A percentile compares a stretch with the other conserved stretches of the same genome.
These are phyloP conservation scores for Hamigera avellanea DNA, from an alignment of 495 filamentous ascomycete genomes.

Conservation along the genomic window DNA sequence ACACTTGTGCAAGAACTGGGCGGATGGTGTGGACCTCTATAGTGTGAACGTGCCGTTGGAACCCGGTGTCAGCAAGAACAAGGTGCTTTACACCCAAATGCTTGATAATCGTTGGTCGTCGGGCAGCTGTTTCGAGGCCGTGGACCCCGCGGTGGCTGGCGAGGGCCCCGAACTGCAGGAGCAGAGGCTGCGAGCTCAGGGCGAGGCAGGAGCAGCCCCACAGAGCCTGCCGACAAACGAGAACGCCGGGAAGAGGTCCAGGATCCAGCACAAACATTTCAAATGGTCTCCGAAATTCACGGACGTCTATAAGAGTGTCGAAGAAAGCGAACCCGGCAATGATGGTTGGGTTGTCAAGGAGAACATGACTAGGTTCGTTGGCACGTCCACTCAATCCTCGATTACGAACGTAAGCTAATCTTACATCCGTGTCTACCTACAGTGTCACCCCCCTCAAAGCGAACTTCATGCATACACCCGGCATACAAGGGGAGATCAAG, in stretches of 20 bases:
- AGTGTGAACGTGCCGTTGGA: slow-evolving; percentile 77
- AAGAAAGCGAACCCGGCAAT: slow-evolving; percentile 68
- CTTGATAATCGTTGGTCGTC: slow-evolving; percentile 77
- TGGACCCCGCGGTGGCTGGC: slow-evolving; percentile 34
- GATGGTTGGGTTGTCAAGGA: slow-evolving; percentile 92
- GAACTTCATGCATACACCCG: slow-evolving; percentile 77
- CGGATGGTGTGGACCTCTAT: slow-evolving; percentile 64
- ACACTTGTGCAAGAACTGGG: slow-evolving; percentile 66
- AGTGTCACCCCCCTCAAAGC: slow-evolving; percentile 87
- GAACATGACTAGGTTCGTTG: slow-evolving; percentile 70
- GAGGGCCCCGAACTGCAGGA: slow-evolving; percentile 41
- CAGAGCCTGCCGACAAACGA: slow-evolving; percentile 4
- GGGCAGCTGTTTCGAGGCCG: slow-evolving; percentile 74
- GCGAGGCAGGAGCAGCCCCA: slow-evolving; percentile 32
- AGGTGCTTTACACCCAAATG: slow-evolving; percentile 69
- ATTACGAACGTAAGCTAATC: too few relatives aligned
- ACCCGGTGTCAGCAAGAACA: slow-evolving; percentile 50
- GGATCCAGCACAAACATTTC: slow-evolving; percentile 71
- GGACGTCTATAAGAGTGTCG: slow-evolving; percentile 76
- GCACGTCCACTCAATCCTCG: too few relatives aligned
- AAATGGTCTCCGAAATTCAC: slow-evolving; percentile 83
- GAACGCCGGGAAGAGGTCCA: slow-evolving; percentile 13
- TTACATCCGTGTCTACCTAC: not conserved
- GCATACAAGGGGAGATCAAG: slow-evolving; percentile 65
- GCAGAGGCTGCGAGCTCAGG: slow-evolving; percentile 47